A percentile compares a stretch with the other conserved stretches of the same genome.
These are phyloP conservation scores for Ustilago bromivora DNA, from an alignment of 1,284 basidiomycete species.

Conservation along the genomic window DNA sequence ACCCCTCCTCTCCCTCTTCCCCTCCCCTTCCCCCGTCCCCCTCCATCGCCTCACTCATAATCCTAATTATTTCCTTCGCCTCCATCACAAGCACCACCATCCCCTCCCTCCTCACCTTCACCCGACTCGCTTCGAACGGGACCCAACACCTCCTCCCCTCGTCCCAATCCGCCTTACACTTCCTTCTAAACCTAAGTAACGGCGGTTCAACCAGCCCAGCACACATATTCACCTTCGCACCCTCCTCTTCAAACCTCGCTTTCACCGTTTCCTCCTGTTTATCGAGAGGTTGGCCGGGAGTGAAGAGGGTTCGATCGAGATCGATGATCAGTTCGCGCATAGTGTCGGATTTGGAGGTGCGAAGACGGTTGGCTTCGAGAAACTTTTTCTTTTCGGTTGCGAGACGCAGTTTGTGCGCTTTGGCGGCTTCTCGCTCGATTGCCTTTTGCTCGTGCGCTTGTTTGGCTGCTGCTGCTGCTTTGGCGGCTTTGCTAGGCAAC, in stretches of 20 bases:
- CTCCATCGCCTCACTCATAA: constrained; percentile 29
- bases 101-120: constrained; percentile 29
- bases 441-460: constrained; percentile 35
- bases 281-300: constrained; percentile 23
- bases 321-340: constrained; percentile 52
- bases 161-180: constrained; percentile 33
- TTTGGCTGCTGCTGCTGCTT: constrained; percentile 21
- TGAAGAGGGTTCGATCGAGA: constrained; percentile 38
- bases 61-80: constrained; percentile 31
- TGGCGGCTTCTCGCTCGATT: constrained; percentile 32
- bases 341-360: constrained; percentile 45
- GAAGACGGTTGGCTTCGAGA: constrained; percentile 48
- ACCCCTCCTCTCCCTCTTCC: constrained; percentile 11
- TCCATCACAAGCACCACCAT: constrained; percentile 37
- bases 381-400: constrained; percentile 44
- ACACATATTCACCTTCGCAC: constrained; percentile 30
- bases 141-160: constrained; percentile 36
- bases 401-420: constrained; percentile 24
- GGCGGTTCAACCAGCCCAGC: constrained; percentile 33
- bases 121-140: constrained; percentile 27
- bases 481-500: background rate
- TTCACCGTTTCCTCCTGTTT: constrained; percentile 18
- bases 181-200: constrained; percentile 33
- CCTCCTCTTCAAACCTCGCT: constrained; percentile 32
- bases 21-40: constrained; percentile 25